Base-by-base conservation (phyloP, 148 eudicot genomes). In the Talinum fruticosum region DNA sequence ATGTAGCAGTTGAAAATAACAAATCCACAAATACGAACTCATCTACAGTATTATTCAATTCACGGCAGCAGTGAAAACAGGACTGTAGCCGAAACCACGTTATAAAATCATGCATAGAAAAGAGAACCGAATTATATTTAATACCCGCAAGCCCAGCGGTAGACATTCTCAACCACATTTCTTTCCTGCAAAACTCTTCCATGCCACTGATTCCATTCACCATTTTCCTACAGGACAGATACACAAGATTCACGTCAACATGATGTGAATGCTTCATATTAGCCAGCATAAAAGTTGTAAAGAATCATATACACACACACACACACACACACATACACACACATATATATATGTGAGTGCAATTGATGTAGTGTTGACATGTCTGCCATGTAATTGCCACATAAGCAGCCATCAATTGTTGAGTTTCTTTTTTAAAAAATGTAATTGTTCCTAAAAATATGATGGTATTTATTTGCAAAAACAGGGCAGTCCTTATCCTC, bases 111-210 rank as follows among this genome's bases (percentile, higher is more conserved):
- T 2, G 41, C 41, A 37, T 2, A 37, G 4, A 37, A 37, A 7
- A 37, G 41, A 37, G 7, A 37, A n/a, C n/a, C n/a, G 3, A 7
- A 7, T 37, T 7, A 35, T 8, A 19, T 23, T 2, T 21, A 75
- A n/a, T 90, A 94, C 98, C 98, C 98, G 72, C 98, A 94, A 79
- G 89, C 93, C 98, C 98, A 94, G 24, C 95, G 90, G 65, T 92
- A 87, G 45, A 94, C 95, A 80, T 94, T 94, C 84, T 90, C 97
- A n/a, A 92, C 76, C 79, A 80, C 73, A 80, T 90, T 92, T 74
- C 95, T 89, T 79, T 94, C 97, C 79, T 92, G 97, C 68, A 94
- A 79, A 80, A 83, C 88, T 38, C 91, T 86, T 71, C 84, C 75
- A 76, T 85, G 95, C 98, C 98, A 94, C 47, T 90, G 90, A 32